phyloP scores from a whole-genome alignment of 352 stramenopile species.

The Achlya hypogyna region DNA sequence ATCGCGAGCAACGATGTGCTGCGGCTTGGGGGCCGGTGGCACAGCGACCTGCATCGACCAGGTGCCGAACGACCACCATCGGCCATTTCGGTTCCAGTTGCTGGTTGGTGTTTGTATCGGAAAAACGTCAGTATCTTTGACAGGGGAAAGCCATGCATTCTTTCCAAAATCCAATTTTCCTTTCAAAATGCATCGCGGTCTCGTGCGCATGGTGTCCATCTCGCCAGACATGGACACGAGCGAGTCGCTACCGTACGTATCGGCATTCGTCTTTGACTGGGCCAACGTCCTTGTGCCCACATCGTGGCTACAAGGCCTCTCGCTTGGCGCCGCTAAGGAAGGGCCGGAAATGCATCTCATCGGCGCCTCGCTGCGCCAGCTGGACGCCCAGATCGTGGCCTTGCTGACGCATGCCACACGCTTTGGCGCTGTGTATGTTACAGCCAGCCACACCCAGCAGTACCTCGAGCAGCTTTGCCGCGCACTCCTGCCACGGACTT shows the following conservation, averaged over 20 bases:
- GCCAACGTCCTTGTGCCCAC: slow-evolving; percentile 8
- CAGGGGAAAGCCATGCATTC: no score
- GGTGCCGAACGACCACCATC: no score
- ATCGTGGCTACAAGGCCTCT: slow-evolving; percentile 9
- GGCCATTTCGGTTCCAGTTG: no score
- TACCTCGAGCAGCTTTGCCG: slow-evolving; percentile 3
- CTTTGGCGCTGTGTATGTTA: neutral
- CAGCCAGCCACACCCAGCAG: neutral
- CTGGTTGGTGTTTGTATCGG: no score
- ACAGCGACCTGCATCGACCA: no score
- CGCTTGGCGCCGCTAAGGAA: neutral
- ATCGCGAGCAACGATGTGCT: no score
- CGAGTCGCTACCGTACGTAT: neutral
- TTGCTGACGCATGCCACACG: neutral
- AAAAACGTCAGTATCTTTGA: no score
- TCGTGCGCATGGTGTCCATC: slow-evolving; percentile 7
- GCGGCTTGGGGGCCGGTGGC: neutral
- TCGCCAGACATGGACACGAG: slow-evolving; percentile 7
- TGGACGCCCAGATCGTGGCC: neutral
- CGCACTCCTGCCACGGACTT: neutral
- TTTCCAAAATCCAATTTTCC: no score
- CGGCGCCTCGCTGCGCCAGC: neutral
- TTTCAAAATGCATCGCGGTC: neutral
- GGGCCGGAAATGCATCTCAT: neutral
- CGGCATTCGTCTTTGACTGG: slow-evolving; percentile 16